Percentiles rank a stretch among this genome's conserved stretches.
Evolutionary conservation across 1,139 yeast genomes (phyloP).

Genomic region (Pichia sp.): DNA sequence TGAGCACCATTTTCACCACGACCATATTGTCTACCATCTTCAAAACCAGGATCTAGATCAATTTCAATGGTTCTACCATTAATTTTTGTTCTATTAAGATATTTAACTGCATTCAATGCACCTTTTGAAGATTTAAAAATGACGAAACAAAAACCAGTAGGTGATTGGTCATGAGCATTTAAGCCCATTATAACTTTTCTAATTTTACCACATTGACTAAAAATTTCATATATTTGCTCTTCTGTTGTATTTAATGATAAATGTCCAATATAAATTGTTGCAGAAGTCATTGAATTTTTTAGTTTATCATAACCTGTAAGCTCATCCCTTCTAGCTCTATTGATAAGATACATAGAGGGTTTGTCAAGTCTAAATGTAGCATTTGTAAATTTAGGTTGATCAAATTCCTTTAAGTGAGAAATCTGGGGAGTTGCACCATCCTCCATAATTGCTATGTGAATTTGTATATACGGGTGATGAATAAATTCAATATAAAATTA

Average conservation of each 20-base stretch:
- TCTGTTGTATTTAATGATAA: slow-evolving; percentile 84
- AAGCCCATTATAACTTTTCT: slow-evolving; percentile 86
- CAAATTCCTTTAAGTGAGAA: slow-evolving; percentile 36
- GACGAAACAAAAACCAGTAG: slow-evolving; percentile 94
- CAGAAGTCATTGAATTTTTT: slow-evolving; percentile 55
- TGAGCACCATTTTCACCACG: slow-evolving; percentile 92
- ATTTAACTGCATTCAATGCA: slow-evolving; percentile 76
- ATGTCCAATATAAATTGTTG: slow-evolving; percentile 85
- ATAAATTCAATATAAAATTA: no score
- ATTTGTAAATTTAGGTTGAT: slow-evolving; percentile 48
- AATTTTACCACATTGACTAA: slow-evolving; percentile 72
- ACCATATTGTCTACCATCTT: slow-evolving; percentile 92
- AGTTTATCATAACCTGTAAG: slow-evolving; percentile 46
- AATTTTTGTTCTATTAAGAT: slow-evolving; percentile 68
- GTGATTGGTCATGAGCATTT: slow-evolving; percentile 80
- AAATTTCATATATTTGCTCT: slow-evolving; percentile 84
- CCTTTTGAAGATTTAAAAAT: slow-evolving; percentile 62
- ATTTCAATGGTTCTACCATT: slow-evolving; percentile 77
- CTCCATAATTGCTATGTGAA: background rate
- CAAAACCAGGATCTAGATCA: slow-evolving; percentile 92
- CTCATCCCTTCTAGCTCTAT: slow-evolving; percentile 57
- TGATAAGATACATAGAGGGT: slow-evolving; percentile 69
- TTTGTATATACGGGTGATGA: no score
- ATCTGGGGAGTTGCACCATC: slow-evolving; percentile 3
- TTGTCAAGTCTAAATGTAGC: slow-evolving; percentile 64